phyloP scores from a whole-genome alignment of 805 yeast species.

The Nakazawaea sp. region DNA sequence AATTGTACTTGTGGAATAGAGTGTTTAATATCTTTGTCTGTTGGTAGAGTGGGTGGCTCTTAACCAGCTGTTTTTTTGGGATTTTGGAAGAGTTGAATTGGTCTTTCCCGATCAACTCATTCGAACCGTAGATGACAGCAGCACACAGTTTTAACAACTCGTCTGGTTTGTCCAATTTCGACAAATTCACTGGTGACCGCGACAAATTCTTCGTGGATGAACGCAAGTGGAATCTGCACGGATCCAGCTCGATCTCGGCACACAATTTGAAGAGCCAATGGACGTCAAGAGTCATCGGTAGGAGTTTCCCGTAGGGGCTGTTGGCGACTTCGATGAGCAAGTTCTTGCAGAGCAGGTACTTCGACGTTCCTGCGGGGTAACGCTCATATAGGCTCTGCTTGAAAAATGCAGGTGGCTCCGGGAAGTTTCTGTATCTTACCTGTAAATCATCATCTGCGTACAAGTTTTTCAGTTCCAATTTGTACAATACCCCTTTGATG shows the following conservation, averaged over 20 bases:
- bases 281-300: conserved; percentile 24
- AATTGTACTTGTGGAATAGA: neutral
- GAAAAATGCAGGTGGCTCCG: conserved; percentile 33
- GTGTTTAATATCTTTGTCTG: neutral
- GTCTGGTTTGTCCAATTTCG: conserved; percentile 10
- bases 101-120: conserved; percentile 12
- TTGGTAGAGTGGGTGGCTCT: conserved; percentile 6
- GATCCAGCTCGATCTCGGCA: conserved; percentile 37
- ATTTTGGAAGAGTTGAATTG: conserved; percentile 17
- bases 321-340: conserved; percentile 28
- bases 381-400: conserved; percentile 32
- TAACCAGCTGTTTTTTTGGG: conserved; percentile 13
- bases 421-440: conserved; percentile 30
- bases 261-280: conserved; percentile 33
- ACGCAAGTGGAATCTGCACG: conserved; percentile 41
- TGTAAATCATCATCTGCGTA: conserved; percentile 24
- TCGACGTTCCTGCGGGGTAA: conserved; percentile 49
- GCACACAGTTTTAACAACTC: conserved; percentile 15
- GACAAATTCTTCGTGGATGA: conserved; percentile 17
- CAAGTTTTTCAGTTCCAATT: conserved; percentile 32
- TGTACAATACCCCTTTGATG: conserved; percentile 38
- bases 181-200: conserved; percentile 12
- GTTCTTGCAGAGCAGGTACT: conserved; percentile 33
- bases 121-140: conserved; percentile 17
- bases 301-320: conserved; percentile 29